phyloP scores from a whole-genome alignment of 805 yeast species.

The Lipomyces sp. region DNA sequence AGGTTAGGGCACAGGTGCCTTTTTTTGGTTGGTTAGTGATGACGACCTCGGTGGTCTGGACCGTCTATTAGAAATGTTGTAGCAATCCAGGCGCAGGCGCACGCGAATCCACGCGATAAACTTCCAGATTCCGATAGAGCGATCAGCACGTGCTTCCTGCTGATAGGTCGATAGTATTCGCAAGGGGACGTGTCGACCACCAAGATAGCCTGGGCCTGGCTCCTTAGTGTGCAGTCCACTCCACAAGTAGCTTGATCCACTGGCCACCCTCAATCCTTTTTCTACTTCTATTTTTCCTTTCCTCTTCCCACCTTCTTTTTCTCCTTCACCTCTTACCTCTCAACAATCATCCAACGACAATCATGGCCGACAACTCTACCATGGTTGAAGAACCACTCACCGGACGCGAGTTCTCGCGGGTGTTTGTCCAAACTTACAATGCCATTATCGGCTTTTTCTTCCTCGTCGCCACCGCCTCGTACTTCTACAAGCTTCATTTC shows the following conservation, averaged over 20 bases:
- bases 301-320: slow-evolving; percentile 1
- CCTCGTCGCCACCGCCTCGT: slow-evolving; percentile 29
- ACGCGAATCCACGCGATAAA: neutral
- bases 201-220: neutral
- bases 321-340: slow-evolving; percentile 5
- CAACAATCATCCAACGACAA: neutral
- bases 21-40: too few species aligned
- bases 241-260: neutral
- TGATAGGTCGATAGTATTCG: neutral
- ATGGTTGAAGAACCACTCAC: slow-evolving; percentile 28
- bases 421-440: slow-evolving; percentile 36
- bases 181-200: neutral
- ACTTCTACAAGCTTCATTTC: slow-evolving; percentile 33
- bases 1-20: neutral
- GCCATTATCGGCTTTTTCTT: slow-evolving; percentile 36
- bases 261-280: neutral
- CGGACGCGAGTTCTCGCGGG: slow-evolving; percentile 37
- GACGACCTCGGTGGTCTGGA: neutral
- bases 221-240: neutral
- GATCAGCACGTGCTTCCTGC: slow-evolving; percentile 4
- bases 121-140: neutral
- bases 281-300: neutral
- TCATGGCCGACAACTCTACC: neutral
- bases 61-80: slow-evolving; percentile 2
- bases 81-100: neutral